A percentile compares a stretch with the other conserved stretches of the same genome.
phyloP scores from a whole-genome alignment of 257 asterid genomes.

The Rauvolfia tetraphylla region DNA sequence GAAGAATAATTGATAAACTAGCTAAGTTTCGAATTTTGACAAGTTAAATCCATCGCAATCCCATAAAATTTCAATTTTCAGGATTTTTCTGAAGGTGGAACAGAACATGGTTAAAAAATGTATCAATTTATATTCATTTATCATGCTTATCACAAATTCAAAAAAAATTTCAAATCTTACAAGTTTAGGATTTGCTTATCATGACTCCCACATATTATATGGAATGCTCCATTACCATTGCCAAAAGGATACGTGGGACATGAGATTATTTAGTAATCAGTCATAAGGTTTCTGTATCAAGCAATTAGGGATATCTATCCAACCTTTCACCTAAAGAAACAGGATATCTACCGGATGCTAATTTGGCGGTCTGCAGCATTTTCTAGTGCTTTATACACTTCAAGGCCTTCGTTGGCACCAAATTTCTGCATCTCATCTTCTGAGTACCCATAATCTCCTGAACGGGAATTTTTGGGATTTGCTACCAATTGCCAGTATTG shows the following conservation, averaged over 20 bases:
- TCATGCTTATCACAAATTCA: not conserved
- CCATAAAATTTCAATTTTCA: not conserved
- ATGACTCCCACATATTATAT: not conserved
- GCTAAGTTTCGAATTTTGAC: not conserved
- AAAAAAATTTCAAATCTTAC: no score
- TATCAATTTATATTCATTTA: not conserved
- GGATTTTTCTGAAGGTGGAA: not conserved
- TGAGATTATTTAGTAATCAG: not conserved
- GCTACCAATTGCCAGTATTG: constrained; percentile 82
- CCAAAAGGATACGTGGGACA: not conserved
- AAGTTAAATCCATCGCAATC: not conserved
- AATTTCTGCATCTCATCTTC: constrained; percentile 62
- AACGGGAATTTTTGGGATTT: constrained; percentile 61
- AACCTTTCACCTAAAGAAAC: not conserved
- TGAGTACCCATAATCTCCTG: constrained; percentile 81
- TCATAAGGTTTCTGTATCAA: not conserved
- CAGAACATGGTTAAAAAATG: not conserved
- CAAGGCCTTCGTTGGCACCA: constrained; percentile 64
- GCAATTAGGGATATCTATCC: not conserved
- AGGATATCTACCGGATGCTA: constrained; percentile 46
- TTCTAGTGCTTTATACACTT: constrained; percentile 54
- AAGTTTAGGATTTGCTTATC: not conserved
- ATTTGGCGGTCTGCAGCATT: constrained; percentile 65
- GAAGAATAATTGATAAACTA: not conserved
- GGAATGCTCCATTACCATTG: not conserved